Base-by-base conservation (phyloP, 257 asterid species). In the Solanum habrochaites region DNA sequence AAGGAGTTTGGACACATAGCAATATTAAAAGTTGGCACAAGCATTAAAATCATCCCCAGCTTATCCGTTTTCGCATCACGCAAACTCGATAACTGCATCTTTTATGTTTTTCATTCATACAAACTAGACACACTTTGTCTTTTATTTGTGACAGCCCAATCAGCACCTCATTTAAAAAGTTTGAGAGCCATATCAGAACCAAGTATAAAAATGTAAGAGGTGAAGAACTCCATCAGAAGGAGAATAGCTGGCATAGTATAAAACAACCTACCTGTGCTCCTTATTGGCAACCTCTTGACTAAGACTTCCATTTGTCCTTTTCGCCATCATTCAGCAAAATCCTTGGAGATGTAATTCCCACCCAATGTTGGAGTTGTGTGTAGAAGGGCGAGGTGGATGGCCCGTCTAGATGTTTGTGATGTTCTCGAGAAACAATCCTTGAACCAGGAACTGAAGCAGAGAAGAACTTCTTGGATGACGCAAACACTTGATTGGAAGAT, bases 361-460 rank as follows among this genome's bases (percentile, higher is more conserved):
- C 98, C 99, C 88, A 97, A 89, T 74, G 98, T 97, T 73, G 99
- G 99, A 85, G 98, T 97, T 49, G 98, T n/a, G 98, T 71, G 99
- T 97, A 69, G 99, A 95, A 56, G 99, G 95, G 88, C 98, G 99
- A 88, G 98, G 98, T 88, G 99, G 99, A 89, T 97, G 49, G 93
- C 88, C 66, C 96, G 93, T 90, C 99, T 91, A 40, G 99, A 95
- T 87, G 96, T 91, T 72, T 98, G 99, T 49, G 98, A 97, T 88
- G 99, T 95, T 88, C 99, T 88, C 99, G 94, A 87, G 99, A 97
- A 91, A 94, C 99, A 91, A 97, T 95, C 90, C 98, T 94, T 32
- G 98, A 96, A 72, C 99, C 99, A 64, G 99, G 99, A 88, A 96
- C 99, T 11, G 99, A 97, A 86, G 98, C 99, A n/a, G 98, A 95